Evolutionary conservation across 345 rosid species (phyloP), one percentile per base, ranked within the genome.

Genomic region (Pelargonium nanum): DNA sequence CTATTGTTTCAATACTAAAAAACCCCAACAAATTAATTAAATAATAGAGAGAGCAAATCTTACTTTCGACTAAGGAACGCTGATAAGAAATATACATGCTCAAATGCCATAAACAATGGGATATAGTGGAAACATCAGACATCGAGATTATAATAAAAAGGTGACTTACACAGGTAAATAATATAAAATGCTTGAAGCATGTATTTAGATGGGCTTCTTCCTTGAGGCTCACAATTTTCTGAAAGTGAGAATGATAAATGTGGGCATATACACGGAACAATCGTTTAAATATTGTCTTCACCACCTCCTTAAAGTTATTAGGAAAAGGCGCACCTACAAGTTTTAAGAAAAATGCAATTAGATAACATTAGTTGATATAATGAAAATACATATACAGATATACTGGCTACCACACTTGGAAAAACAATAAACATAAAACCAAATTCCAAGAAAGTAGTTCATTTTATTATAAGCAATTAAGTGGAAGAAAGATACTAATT

Each of bases 191-290:
- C 83, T 93, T 93, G 83, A 93, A 93, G 83, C 99, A 93, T 55
- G 99, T 93, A 70, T 93, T 93, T 71, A 93, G 84, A 81, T 93
- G 99, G 58, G 99, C 97, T 80, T 93, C 99, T 82, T 93, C 99
- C 76, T 93, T 89, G 22, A 93, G 95, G 81, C 96, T 89, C 69
- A 93, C 99, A 67, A 93, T 93, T 71, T 87, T 93, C 81, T 93
- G 99, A 80, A 93, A 93, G 80, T 93, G 99, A 45, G 97, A 81
- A 57, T 85, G 96, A 74, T 93, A 93, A 16, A 93, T 87, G 57
- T 93, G 99, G 15, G 99, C 99, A 68, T 93, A 93, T 26, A 93
- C 97, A 26, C 99, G 97, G 77, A 93, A 93, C 54, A 93, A 69
- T 51, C 99, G 75, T 76, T 93, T 93, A 69, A 93, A 89, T 57